Evolutionary conservation across 306 rosid genomes (phyloP), one percentile per base, ranked within the genome.

Genomic region (Comarum palustre): DNA sequence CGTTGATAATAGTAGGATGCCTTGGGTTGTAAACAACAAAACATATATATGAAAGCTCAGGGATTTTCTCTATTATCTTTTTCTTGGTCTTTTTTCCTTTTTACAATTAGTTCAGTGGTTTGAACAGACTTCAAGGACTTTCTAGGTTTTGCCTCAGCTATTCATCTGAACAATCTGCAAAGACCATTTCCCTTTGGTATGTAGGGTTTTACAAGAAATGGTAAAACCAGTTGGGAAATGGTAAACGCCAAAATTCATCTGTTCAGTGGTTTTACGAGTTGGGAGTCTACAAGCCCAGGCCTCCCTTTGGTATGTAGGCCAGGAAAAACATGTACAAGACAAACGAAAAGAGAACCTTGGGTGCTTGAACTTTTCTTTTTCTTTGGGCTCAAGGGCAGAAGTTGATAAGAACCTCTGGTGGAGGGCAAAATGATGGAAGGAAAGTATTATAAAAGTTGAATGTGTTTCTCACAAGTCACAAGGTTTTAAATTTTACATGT

Each of bases 391-490:
- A 22, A 38, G 6, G 47, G 27, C 48, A 66, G 76, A 71, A 73
- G 74, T 3, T 50, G 60, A 34, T 17, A 62, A 80, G 77, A 84
- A 43, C n/a, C 36, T 41, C 24, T 43, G 29, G 77, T 52, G 75
- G 67, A 64, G 54, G 52, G 51, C 31, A 78, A 55, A 31, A 24
- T 34, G 76, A 71, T 72, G 59, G 59, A 75, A 27, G 14, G 48
- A 64, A 71, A 72, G 72, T 80, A 71, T 63, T 48, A 24, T n/a
- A 59, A 39, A 25, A 17, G 8, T 38, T 15, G 29, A 25, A 22
- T 20, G 32, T 20, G 17, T 4, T 55, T 22, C 60, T 0, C 4
- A 2, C 58, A 39, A 2, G 5, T 50, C 55, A 50, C 55, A 47
- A 47, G 54, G 20, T 47, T 16, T 12, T 15, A 16, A 16, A 50